Base-by-base conservation (phyloP, 371 early-diverging fungal species). In the Mortierella sp. region DNA sequence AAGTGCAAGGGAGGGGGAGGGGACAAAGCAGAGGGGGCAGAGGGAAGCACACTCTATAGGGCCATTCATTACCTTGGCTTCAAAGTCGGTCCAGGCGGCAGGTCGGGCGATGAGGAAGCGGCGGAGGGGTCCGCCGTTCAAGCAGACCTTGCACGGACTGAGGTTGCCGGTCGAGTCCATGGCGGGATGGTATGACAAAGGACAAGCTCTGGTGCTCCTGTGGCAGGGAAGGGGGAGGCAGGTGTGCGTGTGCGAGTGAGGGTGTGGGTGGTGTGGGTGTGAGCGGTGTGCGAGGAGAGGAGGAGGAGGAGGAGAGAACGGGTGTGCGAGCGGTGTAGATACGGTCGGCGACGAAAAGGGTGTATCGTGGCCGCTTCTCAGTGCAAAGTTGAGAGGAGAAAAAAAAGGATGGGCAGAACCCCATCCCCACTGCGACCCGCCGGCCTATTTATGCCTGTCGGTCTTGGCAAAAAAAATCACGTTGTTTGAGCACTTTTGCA, bases 61-160 rank as follows among this genome's bases (percentile, higher is more conserved):
- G n/a, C n/a, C 23, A 26, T 38, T 54, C 16, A 23, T 53, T 74
- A 74, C 74, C 65, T 74, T 74, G 46, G 50, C 41, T 46, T 67
- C 68, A 31, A 74, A 74, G 31, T 68, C 64, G 31, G 68, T 38
- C 74, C 74, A 74, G 21, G 27, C 28, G 8, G 68, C 74, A 16
- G 74, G 74, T 21, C 74, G 64, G 42, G 61, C 41, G 30, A 74
- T 48, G 21, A 74, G 68, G 64, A 74, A 74, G 18, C 74, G 74
- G 45, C 68, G 74, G 21, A 74, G 42, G 30, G 67, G n/a, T n/a
- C n/a, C 53, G 14, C 74, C 74, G 38, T 68, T 74, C 54, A 64
- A 64, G 58, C 55, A 68, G 50, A 61, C 74, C 43, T 74, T 74
- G 64, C 74, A 74, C 19, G 74, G 69, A 24, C 74, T 68, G 49